Percentiles rank a stretch among this genome's conserved stretches.
Conservation (phyloP, 371 early-diverging fungal species). For the Zancudomyces culisetae region DNA sequence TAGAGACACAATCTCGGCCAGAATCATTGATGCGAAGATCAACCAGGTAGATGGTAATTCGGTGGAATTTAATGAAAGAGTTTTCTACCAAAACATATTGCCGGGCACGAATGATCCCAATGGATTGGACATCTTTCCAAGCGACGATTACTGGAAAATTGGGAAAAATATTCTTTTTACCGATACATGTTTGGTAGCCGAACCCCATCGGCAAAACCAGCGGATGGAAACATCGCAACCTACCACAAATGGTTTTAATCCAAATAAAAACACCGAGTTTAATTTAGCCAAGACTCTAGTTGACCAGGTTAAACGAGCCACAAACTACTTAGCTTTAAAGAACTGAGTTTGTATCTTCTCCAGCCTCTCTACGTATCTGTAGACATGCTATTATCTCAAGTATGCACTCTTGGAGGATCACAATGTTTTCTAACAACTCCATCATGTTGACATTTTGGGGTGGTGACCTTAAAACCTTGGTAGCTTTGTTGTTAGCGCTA, state of each 20-base stretch:
- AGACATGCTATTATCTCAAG: slow-evolving; percentile 76
- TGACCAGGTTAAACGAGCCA: neutral
- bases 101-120: no score
- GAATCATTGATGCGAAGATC: no score
- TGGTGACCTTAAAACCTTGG: slow-evolving; percentile 5
- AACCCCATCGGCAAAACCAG: no score
- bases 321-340: neutral
- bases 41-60: no score
- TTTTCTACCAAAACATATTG: no score
- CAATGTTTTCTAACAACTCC: slow-evolving; percentile 62
- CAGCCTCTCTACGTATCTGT: slow-evolving; percentile 54
- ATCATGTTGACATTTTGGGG: slow-evolving; percentile 29
- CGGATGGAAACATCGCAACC: no score
- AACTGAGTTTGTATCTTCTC: slow-evolving; percentile 44
- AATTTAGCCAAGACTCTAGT: neutral
- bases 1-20: neutral
- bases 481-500: neutral
- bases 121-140: no score
- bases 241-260: neutral
- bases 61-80: no score
- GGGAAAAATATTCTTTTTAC: neutral
- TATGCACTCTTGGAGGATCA: slow-evolving; percentile 74
- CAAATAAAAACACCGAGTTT: neutral
- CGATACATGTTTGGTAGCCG: no score
- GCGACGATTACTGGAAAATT: neutral